Evolutionary conservation across 2,329 filamentous ascomycete genomes (phyloP).

Genomic region (Metarhizium album): DNA sequence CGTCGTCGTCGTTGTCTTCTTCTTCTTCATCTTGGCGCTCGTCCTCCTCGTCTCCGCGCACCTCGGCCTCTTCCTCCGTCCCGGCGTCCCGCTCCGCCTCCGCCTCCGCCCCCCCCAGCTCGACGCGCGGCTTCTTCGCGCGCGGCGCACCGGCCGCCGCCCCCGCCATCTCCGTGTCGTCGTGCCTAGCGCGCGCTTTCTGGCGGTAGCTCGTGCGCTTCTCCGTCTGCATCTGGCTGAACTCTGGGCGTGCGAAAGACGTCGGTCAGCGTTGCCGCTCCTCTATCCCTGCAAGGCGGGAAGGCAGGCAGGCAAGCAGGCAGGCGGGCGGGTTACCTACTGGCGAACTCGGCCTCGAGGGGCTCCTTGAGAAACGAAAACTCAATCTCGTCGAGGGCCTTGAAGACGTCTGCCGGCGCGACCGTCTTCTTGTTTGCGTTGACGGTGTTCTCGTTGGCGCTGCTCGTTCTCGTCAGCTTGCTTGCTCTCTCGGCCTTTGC

Average conservation of each 20-base stretch:
- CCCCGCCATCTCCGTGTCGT: conserved; percentile 25
- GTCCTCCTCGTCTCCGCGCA: conserved; percentile 12
- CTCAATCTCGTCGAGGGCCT: conserved; percentile 66
- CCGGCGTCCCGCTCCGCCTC: conserved; percentile 15
- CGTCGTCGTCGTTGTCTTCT: conserved; percentile 15
- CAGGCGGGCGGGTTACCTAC: conserved; percentile 39
- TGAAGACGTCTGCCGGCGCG: conserved; percentile 63
- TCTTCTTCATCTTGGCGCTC: conserved; percentile 21
- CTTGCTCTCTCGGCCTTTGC: too few relatives aligned
- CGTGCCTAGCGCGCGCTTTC: conserved; percentile 53
- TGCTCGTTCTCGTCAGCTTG: conserved; percentile 23
- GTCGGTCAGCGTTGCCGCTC: too few relatives aligned
- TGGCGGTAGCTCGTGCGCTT: conserved; percentile 65
- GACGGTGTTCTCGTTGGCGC: conserved; percentile 62
- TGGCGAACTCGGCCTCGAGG: conserved; percentile 66
- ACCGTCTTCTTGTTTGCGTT: conserved; percentile 67
- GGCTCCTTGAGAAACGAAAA: conserved; percentile 59
- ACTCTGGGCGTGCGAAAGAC: conserved; percentile 47
- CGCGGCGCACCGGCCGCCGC: conserved; percentile 24
- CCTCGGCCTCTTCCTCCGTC: conserved; percentile 14
- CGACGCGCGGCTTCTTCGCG: conserved; percentile 35
- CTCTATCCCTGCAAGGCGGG: too few relatives aligned
- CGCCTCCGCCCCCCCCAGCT: neutral
- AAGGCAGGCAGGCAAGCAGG: too few relatives aligned
- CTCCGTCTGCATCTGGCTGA: conserved; percentile 60